These are phyloP conservation scores for Suillus plorans DNA, from an alignment of 768 basidiomycete species.

Conservation along the genomic window DNA sequence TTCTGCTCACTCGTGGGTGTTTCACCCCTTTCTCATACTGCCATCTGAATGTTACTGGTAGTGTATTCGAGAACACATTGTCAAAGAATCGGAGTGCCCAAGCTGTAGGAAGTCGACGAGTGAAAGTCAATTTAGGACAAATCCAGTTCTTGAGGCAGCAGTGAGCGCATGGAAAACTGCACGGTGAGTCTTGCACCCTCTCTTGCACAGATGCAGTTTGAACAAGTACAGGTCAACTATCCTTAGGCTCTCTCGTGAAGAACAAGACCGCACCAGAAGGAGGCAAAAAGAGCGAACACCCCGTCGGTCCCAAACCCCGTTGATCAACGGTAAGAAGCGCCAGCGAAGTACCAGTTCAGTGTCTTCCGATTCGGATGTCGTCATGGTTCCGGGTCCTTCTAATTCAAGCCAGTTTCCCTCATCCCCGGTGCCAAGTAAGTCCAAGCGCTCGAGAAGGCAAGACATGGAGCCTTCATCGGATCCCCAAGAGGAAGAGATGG, in stretches of 20 bases:
- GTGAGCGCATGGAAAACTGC: constrained; percentile 70
- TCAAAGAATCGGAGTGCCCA: constrained; percentile 68
- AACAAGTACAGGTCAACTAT: constrained; percentile 39
- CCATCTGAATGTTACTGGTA: constrained; percentile 28
- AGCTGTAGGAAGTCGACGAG: constrained; percentile 58
- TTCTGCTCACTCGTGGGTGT: constrained; percentile 73
- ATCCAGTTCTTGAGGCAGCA: constrained; percentile 67
- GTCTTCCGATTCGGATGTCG: constrained; percentile 28
- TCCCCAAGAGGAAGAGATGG: constrained; percentile 29
- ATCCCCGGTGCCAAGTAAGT: constrained; percentile 22
- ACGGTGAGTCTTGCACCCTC: constrained; percentile 45
- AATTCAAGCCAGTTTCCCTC: constrained; percentile 22
- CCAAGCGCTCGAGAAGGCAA: constrained; percentile 15
- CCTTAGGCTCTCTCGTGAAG: constrained; percentile 39
- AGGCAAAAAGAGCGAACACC: constrained; percentile 16
- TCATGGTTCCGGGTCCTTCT: constrained; percentile 31
- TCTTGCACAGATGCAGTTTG: background rate
- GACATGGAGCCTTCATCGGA: constrained; percentile 30
- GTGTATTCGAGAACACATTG: constrained; percentile 69
- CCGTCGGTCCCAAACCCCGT: constrained; percentile 14
- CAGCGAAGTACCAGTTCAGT: constrained; percentile 24
- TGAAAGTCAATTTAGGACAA: constrained; percentile 66
- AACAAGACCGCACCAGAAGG: constrained; percentile 20
- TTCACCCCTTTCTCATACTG: background rate
- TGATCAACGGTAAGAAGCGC: constrained; percentile 35